Evolutionary conservation across 139 green algal species (phyloP), one percentile per base, ranked within the genome.

Genomic region (Micractinium conductrix): DNA sequence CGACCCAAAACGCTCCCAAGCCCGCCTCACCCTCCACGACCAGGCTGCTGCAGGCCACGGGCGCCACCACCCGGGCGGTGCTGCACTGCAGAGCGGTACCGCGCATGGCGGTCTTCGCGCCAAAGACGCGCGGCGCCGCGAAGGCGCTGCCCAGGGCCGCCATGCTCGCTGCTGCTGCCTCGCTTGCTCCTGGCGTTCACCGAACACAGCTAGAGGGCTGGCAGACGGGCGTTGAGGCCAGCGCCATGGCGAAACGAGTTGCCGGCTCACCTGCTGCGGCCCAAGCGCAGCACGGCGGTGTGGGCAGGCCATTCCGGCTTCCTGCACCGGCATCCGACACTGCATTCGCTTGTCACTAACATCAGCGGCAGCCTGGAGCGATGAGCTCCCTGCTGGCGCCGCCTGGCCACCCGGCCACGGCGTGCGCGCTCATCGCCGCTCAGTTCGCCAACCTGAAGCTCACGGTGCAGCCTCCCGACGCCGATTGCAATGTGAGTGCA

Each of bases 321-420:
- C n/a, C n/a, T n/a, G n/a, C n/a, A n/a, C n/a, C n/a, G n/a, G n/a
- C n/a, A n/a, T n/a, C n/a, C n/a, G n/a, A n/a, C n/a, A n/a, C n/a
- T n/a, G n/a, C n/a, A n/a, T n/a, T n/a, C n/a, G n/a, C n/a, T n/a
- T n/a, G n/a, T n/a, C n/a, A n/a, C n/a, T n/a, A n/a, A n/a, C n/a
- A n/a, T n/a, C n/a, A n/a, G n/a, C n/a, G n/a, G n/a, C n/a, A 62
- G 53, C 19, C 10, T 22, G 55, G 17, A 5, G 75, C 75, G 22
- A 92, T 92, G 88, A 86, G 79, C 33, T 82, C 81, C 35, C 71
- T 88, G 26, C 10, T 30, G 26, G 81, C 88, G 30, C 90, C 91
- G 17, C 91, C 91, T 58, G 91, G 91, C 40, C 88, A 93, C 78
- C 76, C 88, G 2, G 76, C 70, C 14, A 88, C 92, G 75, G 60